Conservation (phyloP, 805 yeast genomes). For the Debaryomyces hansenii region DNA sequence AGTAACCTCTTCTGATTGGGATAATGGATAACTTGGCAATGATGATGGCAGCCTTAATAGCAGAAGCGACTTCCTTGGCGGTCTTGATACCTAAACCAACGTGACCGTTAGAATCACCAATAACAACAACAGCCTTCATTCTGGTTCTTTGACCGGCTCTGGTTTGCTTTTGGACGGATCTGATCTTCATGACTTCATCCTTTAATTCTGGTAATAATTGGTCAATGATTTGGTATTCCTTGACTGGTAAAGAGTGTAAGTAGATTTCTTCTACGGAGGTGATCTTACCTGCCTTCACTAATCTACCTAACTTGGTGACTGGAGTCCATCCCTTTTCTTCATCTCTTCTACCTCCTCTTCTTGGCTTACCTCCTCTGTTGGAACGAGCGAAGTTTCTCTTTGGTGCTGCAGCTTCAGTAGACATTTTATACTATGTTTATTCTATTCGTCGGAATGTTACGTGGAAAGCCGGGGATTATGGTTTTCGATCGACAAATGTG, state of each 20-base stretch:
- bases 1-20: conserved; percentile 99
- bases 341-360: conserved; percentile 65
- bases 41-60: conserved; percentile 99
- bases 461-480: conserved; percentile 72
- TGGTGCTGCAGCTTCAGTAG: conserved; percentile 43
- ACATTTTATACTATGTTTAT: conserved; percentile 34
- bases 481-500: conserved; percentile 58
- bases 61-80: conserved; percentile 99
- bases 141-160: conserved; percentile 99
- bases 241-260: conserved; percentile 98
- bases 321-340: conserved; percentile 99
- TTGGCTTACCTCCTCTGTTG: conserved; percentile 57
- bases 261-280: conserved; percentile 96
- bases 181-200: conserved; percentile 99
- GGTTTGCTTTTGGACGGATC: conserved; percentile 99
- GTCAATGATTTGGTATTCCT: conserved; percentile 99
- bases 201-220: conserved; percentile 90
- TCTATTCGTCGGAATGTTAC: conserved; percentile 58
- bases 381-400: conserved; percentile 53
- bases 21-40: conserved; percentile 98
- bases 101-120: conserved; percentile 99
- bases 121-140: conserved; percentile 99
- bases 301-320: conserved; percentile 99
- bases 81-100: conserved; percentile 99
- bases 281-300: conserved; percentile 98